phyloP scores from a whole-genome alignment of 164 flowering plant genomes.

The Protea cynaroides region DNA sequence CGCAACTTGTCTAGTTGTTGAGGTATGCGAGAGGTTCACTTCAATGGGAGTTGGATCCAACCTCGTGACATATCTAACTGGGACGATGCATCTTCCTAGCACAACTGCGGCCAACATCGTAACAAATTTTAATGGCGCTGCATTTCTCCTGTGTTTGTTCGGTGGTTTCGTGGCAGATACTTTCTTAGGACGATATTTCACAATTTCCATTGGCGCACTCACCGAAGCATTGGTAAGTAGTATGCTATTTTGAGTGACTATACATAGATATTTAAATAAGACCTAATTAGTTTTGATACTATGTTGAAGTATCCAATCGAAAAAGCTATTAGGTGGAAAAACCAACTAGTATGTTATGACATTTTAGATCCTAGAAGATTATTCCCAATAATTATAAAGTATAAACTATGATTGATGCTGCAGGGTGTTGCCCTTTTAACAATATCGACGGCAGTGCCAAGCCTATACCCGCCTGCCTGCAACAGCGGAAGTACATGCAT shows the following conservation, averaged over 20 bases:
- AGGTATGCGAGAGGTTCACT: conserved; percentile 74
- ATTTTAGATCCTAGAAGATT: too few species aligned
- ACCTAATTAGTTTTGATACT: too few species aligned
- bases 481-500: conserved; percentile 23
- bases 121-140: conserved; percentile 81
- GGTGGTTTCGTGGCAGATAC: conserved; percentile 94
- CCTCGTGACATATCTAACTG: conserved; percentile 73
- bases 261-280: background rate
- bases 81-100: conserved; percentile 81
- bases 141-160: conserved; percentile 68
- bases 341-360: too few species aligned
- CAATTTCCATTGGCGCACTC: conserved; percentile 57
- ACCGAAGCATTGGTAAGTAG: conserved; percentile 51
- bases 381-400: too few species aligned
- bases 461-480: conserved; percentile 71
- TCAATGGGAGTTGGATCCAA: conserved; percentile 94
- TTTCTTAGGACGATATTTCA: conserved; percentile 71
- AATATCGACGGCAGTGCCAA: conserved; percentile 44
- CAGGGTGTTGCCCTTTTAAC: conserved; percentile 71
- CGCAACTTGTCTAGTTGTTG: conserved; percentile 40
- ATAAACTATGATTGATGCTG: too few species aligned
- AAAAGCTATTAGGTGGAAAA: too few species aligned
- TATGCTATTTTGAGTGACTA: background rate
- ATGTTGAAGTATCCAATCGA: too few species aligned
- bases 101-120: conserved; percentile 76